Evolutionary conservation across 164 flowering plant species (phyloP).

Genomic region (Pachysandra terminalis): DNA sequence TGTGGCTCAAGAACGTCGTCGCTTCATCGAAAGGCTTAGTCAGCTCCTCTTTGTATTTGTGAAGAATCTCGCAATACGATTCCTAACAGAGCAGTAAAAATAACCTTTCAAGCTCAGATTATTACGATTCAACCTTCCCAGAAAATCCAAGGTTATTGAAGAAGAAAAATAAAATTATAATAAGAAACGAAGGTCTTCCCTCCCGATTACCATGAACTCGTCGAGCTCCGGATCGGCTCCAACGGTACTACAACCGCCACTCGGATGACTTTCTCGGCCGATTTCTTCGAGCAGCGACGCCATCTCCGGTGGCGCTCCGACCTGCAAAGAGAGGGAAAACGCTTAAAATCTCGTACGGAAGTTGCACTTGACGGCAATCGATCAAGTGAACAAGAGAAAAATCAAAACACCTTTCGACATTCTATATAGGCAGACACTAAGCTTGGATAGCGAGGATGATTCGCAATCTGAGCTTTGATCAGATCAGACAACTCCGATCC

Average conservation of each 20-base stretch:
- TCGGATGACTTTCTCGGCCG: conserved; percentile 21
- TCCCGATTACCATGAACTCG: conserved; percentile 46
- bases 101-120: not conserved
- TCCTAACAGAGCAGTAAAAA: conserved; percentile 22
- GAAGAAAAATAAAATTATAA: too few relatives aligned
- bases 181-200: not conserved
- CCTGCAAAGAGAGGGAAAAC: conserved; percentile 22
- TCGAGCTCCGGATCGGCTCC: conserved; percentile 62
- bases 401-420: conserved; percentile 43
- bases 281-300: conserved; percentile 46
- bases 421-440: conserved; percentile 42
- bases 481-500: conserved; percentile 35
- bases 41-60: conserved; percentile 33
- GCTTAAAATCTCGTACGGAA: not conserved
- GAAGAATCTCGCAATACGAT: conserved; percentile 34
- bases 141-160: not conserved
- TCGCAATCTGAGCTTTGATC: conserved; percentile 46
- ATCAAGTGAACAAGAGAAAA: not conserved
- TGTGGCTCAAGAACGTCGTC: conserved; percentile 29
- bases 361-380: not conserved
- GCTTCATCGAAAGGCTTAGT: conserved; percentile 41
- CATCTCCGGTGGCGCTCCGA: conserved; percentile 54
- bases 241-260: conserved; percentile 12
- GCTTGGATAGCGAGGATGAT: conserved; percentile 53
- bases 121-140: not conserved